Percentiles rank a stretch among this genome's conserved stretches.
Conservation (phyloP, 2,329 filamentous ascomycete genomes). For the Madurella fahalii region DNA sequence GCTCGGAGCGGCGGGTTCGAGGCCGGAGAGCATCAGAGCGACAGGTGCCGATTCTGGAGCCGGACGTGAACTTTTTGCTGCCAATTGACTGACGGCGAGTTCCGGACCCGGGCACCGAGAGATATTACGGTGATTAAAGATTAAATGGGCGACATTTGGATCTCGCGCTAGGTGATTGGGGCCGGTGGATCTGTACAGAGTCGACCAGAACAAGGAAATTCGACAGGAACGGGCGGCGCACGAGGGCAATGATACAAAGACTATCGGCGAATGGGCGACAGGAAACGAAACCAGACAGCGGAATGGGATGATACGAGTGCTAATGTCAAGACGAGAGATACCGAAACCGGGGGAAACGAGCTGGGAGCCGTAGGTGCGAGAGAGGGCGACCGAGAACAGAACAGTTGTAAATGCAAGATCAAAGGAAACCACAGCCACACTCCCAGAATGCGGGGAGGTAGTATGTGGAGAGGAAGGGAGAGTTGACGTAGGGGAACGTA, state of each 20-base stretch:
- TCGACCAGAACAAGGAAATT: constrained; percentile 1
- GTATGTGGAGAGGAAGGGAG: constrained; percentile 7
- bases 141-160: constrained; percentile 27
- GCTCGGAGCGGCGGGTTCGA: neutral
- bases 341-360: constrained; percentile 4
- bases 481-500: neutral
- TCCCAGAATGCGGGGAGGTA: neutral
- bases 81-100: constrained; percentile 20
- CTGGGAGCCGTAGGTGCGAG: constrained; percentile 1
- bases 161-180: constrained; percentile 1
- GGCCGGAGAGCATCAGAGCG: constrained; percentile 10
- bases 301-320: neutral
- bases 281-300: neutral
- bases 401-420: neutral
- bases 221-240: neutral
- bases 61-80: constrained; percentile 3
- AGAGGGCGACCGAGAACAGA: constrained; percentile 3
- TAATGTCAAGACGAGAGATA: constrained; percentile 4
- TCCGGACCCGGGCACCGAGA: constrained; percentile 26
- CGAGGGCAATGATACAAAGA: neutral
- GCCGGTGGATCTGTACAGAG: neutral
- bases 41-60: neutral
- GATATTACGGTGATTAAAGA: constrained; percentile 29
- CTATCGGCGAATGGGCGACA: constrained; percentile 2
- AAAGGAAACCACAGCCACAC: constrained; percentile 9